Percentiles rank a stretch among this genome's conserved stretches.
phyloP scores from a whole-genome alignment of 2,329 filamentous ascomycete genomes.

The Aspergillus ibericus region DNA sequence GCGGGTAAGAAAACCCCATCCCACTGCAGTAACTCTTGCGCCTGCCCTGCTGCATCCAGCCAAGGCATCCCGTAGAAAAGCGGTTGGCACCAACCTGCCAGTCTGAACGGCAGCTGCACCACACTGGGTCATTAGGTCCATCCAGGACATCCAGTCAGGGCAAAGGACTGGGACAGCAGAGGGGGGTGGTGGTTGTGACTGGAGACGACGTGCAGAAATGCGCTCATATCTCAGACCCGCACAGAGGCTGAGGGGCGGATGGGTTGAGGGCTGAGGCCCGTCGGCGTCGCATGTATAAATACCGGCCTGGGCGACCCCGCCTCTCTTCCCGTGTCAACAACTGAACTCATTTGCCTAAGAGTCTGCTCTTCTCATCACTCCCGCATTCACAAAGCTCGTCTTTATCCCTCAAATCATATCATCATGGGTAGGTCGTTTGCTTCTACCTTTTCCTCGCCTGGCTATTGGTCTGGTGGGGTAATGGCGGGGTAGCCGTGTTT shows the following conservation, averaged over 20 bases:
- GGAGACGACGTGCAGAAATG: constrained; percentile 24
- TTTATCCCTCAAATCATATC: not conserved
- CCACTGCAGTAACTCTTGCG: not conserved
- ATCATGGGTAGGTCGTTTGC: constrained; percentile 16
- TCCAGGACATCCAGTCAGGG: not conserved
- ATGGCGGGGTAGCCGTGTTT: not conserved
- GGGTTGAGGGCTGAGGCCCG: not conserved
- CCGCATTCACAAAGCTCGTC: not conserved
- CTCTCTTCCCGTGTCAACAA: not conserved
- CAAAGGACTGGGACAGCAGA: not conserved
- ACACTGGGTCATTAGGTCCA: not conserved
- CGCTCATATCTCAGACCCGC: constrained; percentile 18
- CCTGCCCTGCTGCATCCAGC: not conserved
- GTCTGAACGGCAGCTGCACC: not conserved
- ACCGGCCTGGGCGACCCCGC: constrained; percentile 1
- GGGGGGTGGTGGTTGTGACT: not conserved
- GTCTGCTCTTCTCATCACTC: not conserved
- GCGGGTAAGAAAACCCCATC: not conserved
- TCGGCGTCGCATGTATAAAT: constrained; percentile 24
- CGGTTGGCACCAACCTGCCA: not conserved
- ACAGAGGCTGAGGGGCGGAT: not conserved
- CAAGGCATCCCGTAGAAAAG: not conserved
- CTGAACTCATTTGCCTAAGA: not conserved
- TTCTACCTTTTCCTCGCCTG: not conserved
- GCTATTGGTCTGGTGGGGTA: constrained; percentile 11